Percentiles rank a stretch among this genome's conserved stretches.
These are phyloP conservation scores for Cenchrus purpureus DNA, from an alignment of 176 grass and related monocot species.

Conservation along the genomic window DNA sequence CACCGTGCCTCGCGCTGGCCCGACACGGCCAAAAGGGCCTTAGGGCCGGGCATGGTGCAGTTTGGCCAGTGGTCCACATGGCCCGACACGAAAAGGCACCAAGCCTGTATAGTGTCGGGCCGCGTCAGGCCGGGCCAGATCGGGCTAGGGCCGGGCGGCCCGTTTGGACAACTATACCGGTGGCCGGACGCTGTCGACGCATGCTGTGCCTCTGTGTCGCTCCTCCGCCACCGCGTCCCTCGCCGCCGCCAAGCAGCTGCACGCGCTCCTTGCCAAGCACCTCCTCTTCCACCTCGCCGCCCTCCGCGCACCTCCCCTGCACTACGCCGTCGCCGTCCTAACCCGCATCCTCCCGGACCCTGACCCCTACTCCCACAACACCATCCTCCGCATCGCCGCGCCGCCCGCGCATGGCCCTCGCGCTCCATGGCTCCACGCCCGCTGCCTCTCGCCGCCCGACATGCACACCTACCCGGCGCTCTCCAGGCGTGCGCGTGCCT, in stretches of 20 bases:
- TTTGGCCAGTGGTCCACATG: too few relatives aligned
- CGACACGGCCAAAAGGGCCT: too few relatives aligned
- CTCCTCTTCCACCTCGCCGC: slow-evolving; percentile 72
- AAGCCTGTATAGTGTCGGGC: too few relatives aligned
- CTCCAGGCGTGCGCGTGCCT: slow-evolving; percentile 79
- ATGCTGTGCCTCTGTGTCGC: too few relatives aligned
- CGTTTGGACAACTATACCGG: too few relatives aligned
- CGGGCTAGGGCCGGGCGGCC: too few relatives aligned
- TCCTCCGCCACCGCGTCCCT: slow-evolving; percentile 47
- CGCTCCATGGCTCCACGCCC: slow-evolving; percentile 61
- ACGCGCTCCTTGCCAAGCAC: slow-evolving; percentile 79
- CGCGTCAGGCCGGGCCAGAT: too few relatives aligned
- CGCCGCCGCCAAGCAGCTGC: slow-evolving; percentile 59
- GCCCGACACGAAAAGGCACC: too few relatives aligned
- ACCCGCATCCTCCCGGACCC: slow-evolving; percentile 53
- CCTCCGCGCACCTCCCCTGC: slow-evolving; percentile 43
- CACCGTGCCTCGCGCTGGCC: too few relatives aligned
- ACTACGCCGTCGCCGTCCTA: slow-evolving; percentile 64
- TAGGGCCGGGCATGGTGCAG: too few relatives aligned
- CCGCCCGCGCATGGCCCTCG: slow-evolving; percentile 55
- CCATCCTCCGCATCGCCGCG: slow-evolving; percentile 72
- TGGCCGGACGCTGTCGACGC: too few relatives aligned
- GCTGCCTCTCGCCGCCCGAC: slow-evolving; percentile 56
- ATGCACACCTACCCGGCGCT: slow-evolving; percentile 82
- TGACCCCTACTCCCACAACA: slow-evolving; percentile 70